Conservation (phyloP, 495 filamentous ascomycete genomes). For the Annulohypoxylon moriforme region DNA sequence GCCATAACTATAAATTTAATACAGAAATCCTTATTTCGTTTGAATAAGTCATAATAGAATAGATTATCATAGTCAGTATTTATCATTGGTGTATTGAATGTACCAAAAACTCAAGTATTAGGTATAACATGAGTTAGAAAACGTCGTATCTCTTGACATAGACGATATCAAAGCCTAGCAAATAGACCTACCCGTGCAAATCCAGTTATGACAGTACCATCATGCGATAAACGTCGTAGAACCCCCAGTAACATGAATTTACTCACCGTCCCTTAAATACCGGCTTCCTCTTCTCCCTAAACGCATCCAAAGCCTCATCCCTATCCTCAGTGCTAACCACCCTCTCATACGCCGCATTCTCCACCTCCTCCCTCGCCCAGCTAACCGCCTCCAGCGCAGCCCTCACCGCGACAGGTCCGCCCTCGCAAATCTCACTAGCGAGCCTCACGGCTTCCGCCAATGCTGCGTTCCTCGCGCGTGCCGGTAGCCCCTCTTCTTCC, state of each 20-base stretch:
- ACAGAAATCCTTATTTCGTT: too few species aligned
- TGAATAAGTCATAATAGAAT: too few species aligned
- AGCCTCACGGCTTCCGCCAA: conserved; percentile 79
- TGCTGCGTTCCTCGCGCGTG: conserved; percentile 69
- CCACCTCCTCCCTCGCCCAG: conserved; percentile 72
- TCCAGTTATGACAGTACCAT: neutral
- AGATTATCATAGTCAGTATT: too few species aligned
- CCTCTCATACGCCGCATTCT: conserved; percentile 80
- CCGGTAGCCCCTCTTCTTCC: conserved; percentile 46
- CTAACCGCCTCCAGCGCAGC: conserved; percentile 77
- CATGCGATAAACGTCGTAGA: neutral
- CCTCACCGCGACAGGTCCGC: conserved; percentile 82
- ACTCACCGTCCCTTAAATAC: conserved; percentile 75
- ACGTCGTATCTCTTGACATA: neutral
- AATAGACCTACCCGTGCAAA: neutral
- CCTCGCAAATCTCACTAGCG: conserved; percentile 84
- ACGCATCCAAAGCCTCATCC: conserved; percentile 85
- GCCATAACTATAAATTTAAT: too few species aligned
- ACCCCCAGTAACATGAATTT: neutral
- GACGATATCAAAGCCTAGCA: neutral
- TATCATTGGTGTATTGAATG: too few species aligned
- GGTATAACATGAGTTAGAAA: neutral
- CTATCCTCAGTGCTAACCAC: conserved; percentile 87
- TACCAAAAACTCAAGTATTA: neutral
- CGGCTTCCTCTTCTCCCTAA: conserved; percentile 90